A percentile compares a stretch with the other conserved stretches of the same genome.
Conservation (phyloP, 148 eudicot species). For the Camellia sinensis region DNA sequence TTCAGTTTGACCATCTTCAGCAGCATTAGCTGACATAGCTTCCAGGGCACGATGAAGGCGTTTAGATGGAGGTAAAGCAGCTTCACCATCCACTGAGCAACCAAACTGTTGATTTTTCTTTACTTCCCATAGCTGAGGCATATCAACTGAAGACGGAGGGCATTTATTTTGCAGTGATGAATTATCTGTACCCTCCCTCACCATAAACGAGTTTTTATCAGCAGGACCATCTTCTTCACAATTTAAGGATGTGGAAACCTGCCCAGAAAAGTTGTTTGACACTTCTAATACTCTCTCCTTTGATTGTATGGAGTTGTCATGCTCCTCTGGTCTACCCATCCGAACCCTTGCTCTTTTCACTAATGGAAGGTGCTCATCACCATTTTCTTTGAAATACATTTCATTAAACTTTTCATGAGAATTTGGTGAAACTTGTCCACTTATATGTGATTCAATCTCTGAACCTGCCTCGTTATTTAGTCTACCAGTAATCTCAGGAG, state of each 20-base stretch:
- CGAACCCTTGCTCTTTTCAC: constrained; percentile 94
- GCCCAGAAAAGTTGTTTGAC: constrained; percentile 20
- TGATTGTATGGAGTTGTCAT: constrained; percentile 30
- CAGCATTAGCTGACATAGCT: constrained; percentile 98
- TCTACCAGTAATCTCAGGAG: constrained; percentile 28
- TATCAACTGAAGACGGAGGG: constrained; percentile 32
- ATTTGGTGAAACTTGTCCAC: constrained; percentile 15
- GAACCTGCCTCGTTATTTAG: constrained; percentile 32
- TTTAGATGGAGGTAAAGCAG: constrained; percentile 95
- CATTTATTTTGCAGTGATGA: constrained; percentile 28
- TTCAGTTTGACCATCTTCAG: constrained; percentile 52
- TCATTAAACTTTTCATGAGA: constrained; percentile 33
- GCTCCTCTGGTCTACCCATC: constrained; percentile 71
- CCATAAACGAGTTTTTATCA: constrained; percentile 23
- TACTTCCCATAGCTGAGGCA: constrained; percentile 37
- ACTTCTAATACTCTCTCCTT: constrained; percentile 41
- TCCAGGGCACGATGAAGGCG: constrained; percentile 95
- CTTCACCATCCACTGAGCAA: constrained; percentile 72
- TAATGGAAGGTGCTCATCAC: constrained; percentile 91
- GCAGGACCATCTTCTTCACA: constrained; percentile 32
- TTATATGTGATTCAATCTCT: constrained; percentile 27
- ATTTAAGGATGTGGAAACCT: constrained; percentile 22
- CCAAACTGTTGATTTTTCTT: constrained; percentile 39
- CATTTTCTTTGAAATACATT: constrained; percentile 56
- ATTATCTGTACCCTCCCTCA: constrained; percentile 19